Base-by-base conservation (phyloP, 495 filamentous ascomycete species). In the Trichoderma orchidacearum region DNA sequence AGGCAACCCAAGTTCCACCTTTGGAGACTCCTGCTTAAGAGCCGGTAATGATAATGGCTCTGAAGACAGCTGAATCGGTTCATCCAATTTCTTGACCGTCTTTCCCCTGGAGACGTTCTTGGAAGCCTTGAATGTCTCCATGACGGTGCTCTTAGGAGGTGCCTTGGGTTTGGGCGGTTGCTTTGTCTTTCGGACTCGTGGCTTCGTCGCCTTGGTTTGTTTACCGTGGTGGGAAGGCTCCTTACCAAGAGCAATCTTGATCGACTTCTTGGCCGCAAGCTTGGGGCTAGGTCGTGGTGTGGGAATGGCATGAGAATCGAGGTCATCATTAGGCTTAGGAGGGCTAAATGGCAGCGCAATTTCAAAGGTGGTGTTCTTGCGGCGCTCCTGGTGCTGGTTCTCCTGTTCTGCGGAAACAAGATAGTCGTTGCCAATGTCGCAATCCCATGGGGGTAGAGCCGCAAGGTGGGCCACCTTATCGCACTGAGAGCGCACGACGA, bases 401-500 rank as follows among this genome's bases (percentile, higher is more conserved):
- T 71, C 70, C 64, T 73, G 71, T 52, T 69, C 61, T 17, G 74
- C 64, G 34, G 73, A 64, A 0, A 70, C 66, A 11, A 70, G 63
- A 11, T 70, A 63, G 55, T 72, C 72, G 30, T 70, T 73, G 23
- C 68, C 68, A n/a, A 64, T 67, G 34, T 68, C 68, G 67, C 57
- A 89, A 64, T 95, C 80, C 85, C 87, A 95, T 31, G 71, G 78
- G 50, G 84, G 87, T 65, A 96, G 74, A 32, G 77, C 79, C 30
- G 84, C 87, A 18, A 86, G 71, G 17, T 78, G 78, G 23, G 93
- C 93, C 15, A 97, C 85, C 60, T 90, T 83, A 64, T 98, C 93
- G 63, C 87, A 95, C 59, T 87, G 85, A 13, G 89, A 91, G 58
- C 80, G 80, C 53, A 98, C 85, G 11, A 97, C 81, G 58, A 96